Conservation (phyloP, 225 moss, liverwort and hornwort genomes). For the Bryum argenteum region DNA sequence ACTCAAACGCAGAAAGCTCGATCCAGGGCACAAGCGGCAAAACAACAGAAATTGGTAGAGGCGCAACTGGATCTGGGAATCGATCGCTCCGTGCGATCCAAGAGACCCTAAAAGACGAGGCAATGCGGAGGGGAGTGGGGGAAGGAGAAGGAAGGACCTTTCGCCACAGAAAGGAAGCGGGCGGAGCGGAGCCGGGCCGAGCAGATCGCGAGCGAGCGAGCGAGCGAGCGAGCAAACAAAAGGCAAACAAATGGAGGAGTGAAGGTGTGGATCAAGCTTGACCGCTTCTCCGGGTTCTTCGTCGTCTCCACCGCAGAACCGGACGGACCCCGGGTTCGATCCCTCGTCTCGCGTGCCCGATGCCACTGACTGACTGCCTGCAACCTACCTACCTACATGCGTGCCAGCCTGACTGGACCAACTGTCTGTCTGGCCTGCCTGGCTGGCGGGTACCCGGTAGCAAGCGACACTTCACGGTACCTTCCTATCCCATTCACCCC, state of each 20-base stretch:
- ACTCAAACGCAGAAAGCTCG: not conserved
- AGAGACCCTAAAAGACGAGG: not conserved
- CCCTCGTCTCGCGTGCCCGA: not conserved
- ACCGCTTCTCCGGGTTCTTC: slow-evolving; percentile 26
- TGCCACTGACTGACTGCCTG: not conserved
- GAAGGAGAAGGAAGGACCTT: not conserved
- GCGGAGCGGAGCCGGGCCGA: not conserved
- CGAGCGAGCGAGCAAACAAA: not conserved
- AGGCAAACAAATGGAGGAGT: not conserved
- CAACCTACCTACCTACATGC: not conserved
- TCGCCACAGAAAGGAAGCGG: not conserved
- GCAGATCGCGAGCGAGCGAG: not conserved
- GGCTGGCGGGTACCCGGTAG: too few relatives aligned
- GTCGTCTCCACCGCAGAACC: slow-evolving; percentile 20
- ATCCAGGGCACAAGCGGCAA: slow-evolving; percentile 2
- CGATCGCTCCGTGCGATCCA: not conserved
- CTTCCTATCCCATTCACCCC: too few relatives aligned
- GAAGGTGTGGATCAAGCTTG: slow-evolving; percentile 31
- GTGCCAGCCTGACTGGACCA: not conserved
- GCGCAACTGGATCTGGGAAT: slow-evolving; percentile 18
- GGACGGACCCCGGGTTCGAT: not conserved
- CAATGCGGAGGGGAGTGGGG: too few relatives aligned
- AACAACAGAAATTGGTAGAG: not conserved
- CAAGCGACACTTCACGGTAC: too few relatives aligned
- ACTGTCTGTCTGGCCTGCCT: too few relatives aligned